These are phyloP conservation scores for Zopfia rhizophila DNA, from an alignment of 2,329 filamentous ascomycete species.

Conservation along the genomic window DNA sequence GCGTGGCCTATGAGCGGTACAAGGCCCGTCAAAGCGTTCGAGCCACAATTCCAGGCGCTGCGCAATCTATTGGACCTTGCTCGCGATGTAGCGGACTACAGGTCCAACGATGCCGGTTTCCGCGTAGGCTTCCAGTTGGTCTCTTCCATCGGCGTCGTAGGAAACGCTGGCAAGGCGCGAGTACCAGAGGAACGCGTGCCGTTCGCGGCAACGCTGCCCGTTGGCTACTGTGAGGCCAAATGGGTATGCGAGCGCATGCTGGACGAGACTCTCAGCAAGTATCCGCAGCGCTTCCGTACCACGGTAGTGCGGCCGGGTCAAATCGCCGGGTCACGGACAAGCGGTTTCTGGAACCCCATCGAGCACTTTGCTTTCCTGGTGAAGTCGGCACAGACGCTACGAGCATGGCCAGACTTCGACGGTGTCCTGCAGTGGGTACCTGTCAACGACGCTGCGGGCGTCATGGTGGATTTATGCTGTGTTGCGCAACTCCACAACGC, in stretches of 20 bases:
- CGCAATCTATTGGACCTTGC: constrained; percentile 61
- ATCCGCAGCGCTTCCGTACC: constrained; percentile 55
- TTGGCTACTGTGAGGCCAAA: constrained; percentile 65
- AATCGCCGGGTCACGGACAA: constrained; percentile 61
- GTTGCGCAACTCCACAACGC: constrained; percentile 14
- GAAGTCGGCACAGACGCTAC: constrained; percentile 60
- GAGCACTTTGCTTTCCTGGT: constrained; percentile 63
- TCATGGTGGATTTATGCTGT: constrained; percentile 45
- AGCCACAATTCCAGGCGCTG: constrained; percentile 61
- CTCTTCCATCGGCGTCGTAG: constrained; percentile 54
- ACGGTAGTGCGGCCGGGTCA: constrained; percentile 61
- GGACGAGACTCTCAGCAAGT: constrained; percentile 56
- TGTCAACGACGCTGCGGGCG: constrained; percentile 53
- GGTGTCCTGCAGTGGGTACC: constrained; percentile 59
- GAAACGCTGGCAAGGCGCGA: constrained; percentile 29
- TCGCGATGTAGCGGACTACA: constrained; percentile 34
- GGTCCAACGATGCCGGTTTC: constrained; percentile 1
- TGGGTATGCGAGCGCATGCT: constrained; percentile 61
- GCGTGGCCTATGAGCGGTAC: constrained; percentile 66
- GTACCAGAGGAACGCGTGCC: constrained; percentile 57
- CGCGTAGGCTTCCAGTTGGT: constrained; percentile 50
- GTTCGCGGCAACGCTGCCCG: constrained; percentile 37
- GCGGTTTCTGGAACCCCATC: constrained; percentile 64
- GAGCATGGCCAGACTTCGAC: constrained; percentile 53
- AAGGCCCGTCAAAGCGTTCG: constrained; percentile 60